Base-by-base conservation (phyloP, 441 rosid genomes). In the Viola pubescens region DNA sequence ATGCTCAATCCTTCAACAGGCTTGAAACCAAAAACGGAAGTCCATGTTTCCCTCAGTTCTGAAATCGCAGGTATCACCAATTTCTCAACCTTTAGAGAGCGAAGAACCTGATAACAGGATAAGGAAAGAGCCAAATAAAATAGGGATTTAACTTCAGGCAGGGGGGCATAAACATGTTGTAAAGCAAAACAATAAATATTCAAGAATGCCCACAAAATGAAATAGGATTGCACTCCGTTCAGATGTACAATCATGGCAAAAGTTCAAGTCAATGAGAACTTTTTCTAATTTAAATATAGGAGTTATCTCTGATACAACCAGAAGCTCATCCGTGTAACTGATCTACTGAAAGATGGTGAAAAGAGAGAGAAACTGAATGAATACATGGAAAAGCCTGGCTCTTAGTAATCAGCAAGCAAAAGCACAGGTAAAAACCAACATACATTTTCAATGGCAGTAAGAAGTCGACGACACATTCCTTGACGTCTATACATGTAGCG, bases 391-490 rank as follows among this genome's bases (percentile, higher is more conserved):
- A 19, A 19, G 26, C 26, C 26, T 19, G 26, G 26, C 26, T 19
- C 26, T 19, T 19, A 19, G 26, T 19, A 19, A 19, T 0, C 26
- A 19, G 26, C 26, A 19, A 19, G 26, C 9, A 46, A 46, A 5
- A 47, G 48, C 58, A 50, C 5, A 62, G 1, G 9, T 38, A 54
- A 48, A 45, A 13, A 37, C 58, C 40, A 42, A 77, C 87, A 45
- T 82, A 89, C 98, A 73, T 73, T 80, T 79, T 89, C 96, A 68
- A 92, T 79, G 63, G 85, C 96, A 61, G 48, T 52, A 45, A 92
- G 76, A 65, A 92, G 96, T 71, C 91, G 84, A 43, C 89, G 87
- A 67, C 98, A 92, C 99, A 94, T 94, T 64, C 99, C 91, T 78
- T 86, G 94, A 52, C 86, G 89, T 71, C 99, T 82, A 64, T 83